Evolutionary conservation across 2,329 filamentous ascomycete genomes (phyloP).

Genomic region (Aspergillus novoparasiticus): DNA sequence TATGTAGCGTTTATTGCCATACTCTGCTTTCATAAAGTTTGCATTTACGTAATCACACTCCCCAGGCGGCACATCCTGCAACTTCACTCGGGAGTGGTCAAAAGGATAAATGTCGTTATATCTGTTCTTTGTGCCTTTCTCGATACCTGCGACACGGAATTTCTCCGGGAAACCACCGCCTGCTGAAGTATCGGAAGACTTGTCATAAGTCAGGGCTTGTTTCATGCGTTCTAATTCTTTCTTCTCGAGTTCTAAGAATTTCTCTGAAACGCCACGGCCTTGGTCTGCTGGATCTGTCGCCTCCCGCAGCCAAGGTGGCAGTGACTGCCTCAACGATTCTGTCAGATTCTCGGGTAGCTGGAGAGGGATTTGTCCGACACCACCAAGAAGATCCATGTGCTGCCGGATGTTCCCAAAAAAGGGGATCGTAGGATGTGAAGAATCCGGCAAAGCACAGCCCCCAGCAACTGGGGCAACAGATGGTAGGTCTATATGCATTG

Average conservation of each 20-base stretch:
- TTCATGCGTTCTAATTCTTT: slow-evolving; percentile 92
- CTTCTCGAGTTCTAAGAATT: slow-evolving; percentile 81
- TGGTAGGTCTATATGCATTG: slow-evolving; percentile 54
- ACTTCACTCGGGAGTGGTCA: slow-evolving; percentile 84
- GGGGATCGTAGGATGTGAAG: slow-evolving; percentile 71
- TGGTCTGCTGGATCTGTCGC: slow-evolving; percentile 69
- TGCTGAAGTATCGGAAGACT: slow-evolving; percentile 56
- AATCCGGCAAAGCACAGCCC: slow-evolving; percentile 76
- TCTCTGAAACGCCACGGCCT: slow-evolving; percentile 78
- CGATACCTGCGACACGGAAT: slow-evolving; percentile 84
- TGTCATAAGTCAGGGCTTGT: slow-evolving; percentile 67
- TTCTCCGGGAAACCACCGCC: slow-evolving; percentile 42
- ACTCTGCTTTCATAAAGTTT: slow-evolving; percentile 76
- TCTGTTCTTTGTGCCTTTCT: slow-evolving; percentile 91
- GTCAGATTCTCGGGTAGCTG: slow-evolving; percentile 60
- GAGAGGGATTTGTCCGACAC: slow-evolving; percentile 77
- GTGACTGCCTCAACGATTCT: slow-evolving; percentile 48
- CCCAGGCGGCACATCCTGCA: slow-evolving; percentile 67
- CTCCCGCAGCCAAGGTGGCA: slow-evolving; percentile 77
- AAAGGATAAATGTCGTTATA: slow-evolving; percentile 99
- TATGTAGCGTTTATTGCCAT: slow-evolving; percentile 91
- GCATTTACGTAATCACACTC: slow-evolving; percentile 95
- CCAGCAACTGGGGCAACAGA: slow-evolving; percentile 78
- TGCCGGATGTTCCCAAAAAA: slow-evolving; percentile 97
- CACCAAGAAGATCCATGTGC: slow-evolving; percentile 91